Evolutionary conservation across 164 flowering plant species (phyloP).

Genomic region (Chloranthus sessilifolius): DNA sequence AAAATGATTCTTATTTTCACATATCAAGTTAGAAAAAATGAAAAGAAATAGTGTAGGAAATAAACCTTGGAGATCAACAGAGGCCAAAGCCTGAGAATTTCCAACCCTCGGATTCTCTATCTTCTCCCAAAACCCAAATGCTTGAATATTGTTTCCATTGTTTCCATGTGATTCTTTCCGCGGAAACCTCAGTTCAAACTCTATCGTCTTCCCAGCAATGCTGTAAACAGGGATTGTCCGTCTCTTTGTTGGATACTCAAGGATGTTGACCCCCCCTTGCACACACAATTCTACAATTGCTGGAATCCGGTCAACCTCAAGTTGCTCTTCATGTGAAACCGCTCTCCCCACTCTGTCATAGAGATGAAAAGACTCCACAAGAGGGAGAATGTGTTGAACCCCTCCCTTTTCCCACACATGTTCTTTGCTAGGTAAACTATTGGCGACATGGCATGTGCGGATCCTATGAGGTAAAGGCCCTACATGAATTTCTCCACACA

Average conservation of each 20-base stretch:
- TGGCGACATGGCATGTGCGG: conserved; percentile 34
- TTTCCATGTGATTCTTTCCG: conserved; percentile 23
- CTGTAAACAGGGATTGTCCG: conserved; percentile 37
- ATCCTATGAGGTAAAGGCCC: conserved; percentile 42
- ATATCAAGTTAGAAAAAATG: too few relatives aligned
- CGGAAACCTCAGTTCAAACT: conserved; percentile 50
- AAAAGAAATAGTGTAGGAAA: background rate
- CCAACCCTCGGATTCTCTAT: conserved; percentile 9
- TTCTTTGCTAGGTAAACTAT: conserved; percentile 33
- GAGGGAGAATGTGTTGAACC: conserved; percentile 32
- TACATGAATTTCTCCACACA: conserved; percentile 52
- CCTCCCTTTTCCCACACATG: conserved; percentile 38
- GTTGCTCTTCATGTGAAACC: conserved; percentile 45
- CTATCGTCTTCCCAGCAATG: conserved; percentile 41
- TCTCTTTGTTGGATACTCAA: conserved; percentile 53
- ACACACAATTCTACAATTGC: conserved; percentile 50
- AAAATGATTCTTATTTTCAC: too few relatives aligned
- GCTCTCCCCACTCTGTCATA: conserved; percentile 56
- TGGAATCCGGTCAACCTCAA: conserved; percentile 42
- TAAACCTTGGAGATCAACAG: conserved; percentile 41
- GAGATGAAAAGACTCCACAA: conserved; percentile 47
- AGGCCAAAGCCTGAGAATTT: conserved; percentile 5
- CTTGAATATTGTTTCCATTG: conserved; percentile 28
- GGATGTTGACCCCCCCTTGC: conserved; percentile 51
- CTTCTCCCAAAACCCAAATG: conserved; percentile 47